Evolutionary conservation across 2,329 filamentous ascomycete species (phyloP), one percentile per base, ranked within the genome.

Genomic region (Xylaria sp.): DNA sequence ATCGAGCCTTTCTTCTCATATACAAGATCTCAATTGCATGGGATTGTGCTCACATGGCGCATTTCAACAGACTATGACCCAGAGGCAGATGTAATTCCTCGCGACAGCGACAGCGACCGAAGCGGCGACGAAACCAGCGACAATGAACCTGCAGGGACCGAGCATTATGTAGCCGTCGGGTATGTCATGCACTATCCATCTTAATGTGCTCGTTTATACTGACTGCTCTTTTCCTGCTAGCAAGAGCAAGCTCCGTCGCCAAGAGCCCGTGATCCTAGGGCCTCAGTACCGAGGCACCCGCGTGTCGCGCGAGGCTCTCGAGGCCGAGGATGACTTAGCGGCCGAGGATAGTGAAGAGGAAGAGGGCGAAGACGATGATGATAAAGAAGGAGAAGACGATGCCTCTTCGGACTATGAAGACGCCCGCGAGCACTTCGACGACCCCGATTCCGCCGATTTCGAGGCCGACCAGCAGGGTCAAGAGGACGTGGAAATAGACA

Each of bases 191-290:
- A 31, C 64, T 72, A n/a, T 31, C 51, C 72, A n/a, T 31, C 52
- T 52, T 12, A 31, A 58, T 61, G 72, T 74, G 46, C 36, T 55
- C 59, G 55, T 49, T 20, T 66, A 36, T 36, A 72, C 71, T 59
- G 61, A 46, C 49, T n/a, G 1, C 20, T 39, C 33, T 36, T 10
- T 33, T 10, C 10, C 71, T 20, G 25, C 70, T 69, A 91, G 90
- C 23, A 96, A 94, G 84, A 96, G 92, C 82, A 95, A 92, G 79
- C 83, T 98, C 73, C 90, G 94, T 72, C 91, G 93, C 77, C 89
- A 89, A 67, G 90, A 93, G 41, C 86, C 86, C 28, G 81, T 91
- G 20, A 82, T 88, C 0, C 84, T 98, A 1, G 95, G 94, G 0
- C 90, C 91, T 15, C 88, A 93, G 77, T 98, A 98, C 80, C 86